Evolutionary conservation across 177 flowering plant genomes (phyloP), one percentile per base, ranked within the genome.

Genomic region (Vitis hybrid): DNA sequence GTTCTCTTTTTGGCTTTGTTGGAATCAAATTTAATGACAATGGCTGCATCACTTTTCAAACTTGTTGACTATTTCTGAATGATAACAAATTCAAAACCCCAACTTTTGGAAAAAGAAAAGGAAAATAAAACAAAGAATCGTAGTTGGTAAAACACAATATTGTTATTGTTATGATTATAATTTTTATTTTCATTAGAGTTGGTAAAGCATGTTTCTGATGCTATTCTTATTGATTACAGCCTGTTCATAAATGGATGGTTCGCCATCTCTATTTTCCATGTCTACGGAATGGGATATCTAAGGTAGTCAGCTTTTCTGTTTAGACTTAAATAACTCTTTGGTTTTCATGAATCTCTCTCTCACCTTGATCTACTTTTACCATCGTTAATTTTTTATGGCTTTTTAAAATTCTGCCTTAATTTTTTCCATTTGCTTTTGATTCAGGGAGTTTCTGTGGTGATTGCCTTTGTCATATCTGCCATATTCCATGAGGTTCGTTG

Each of bases 221-320:
- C 44, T 53, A 11, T 44, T 66, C 22, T 71, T 22, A 18, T 58
- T 77, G 61, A 19, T 79, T 65, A 53, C 91, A 95, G 99, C 99
- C 99, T 72, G 99, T 96, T 70, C 99, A 96, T 75, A 94, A 94
- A 78, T 96, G 99, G 99, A 92, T 96, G 90, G 88, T 92, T 74
- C 97, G 98, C 5, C 99, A 96, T 71, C 69, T 92, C 31, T 95
- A 96, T 76, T 88, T 92, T 73, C 99, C 99, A 51, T 92, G 95
- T 78, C 62, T 94, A 70, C 77, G 94, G 61, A 77, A 85, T 78
- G 94, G 95, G 63, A 80, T 94, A 64, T 89, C 97, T 11, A 92
- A 86, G 98, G 99, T 95, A 81, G 64, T 66, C 64, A 11, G 18
- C 10, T 51, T 22, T 15, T 71, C 54, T n/a, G 22, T 50, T 65